Percentiles rank a stretch among this genome's conserved stretches.
Conservation (phyloP, 768 basidiomycete species). For the Xerocomellus chrysenteron region DNA sequence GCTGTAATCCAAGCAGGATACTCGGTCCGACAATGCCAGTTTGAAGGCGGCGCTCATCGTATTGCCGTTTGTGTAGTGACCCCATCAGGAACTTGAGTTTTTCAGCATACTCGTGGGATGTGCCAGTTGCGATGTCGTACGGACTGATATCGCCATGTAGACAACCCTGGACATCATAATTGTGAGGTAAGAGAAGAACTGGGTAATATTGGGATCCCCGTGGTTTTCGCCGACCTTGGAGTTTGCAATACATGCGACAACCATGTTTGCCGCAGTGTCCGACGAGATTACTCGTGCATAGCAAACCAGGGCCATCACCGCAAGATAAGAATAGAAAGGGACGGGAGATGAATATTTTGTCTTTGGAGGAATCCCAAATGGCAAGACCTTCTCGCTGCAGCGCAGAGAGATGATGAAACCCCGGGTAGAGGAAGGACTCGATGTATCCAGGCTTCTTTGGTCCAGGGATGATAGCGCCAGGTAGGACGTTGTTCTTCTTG, state of each 20-base stretch:
- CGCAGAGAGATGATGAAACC: slow-evolving; percentile 15
- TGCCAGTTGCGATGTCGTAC: neutral
- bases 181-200: neutral
- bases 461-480: slow-evolving; percentile 20
- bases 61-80: neutral
- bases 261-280: neutral
- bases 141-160: neutral
- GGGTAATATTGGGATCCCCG: neutral
- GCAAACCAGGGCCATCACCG: neutral
- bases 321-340: neutral
- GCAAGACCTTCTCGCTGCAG: slow-evolving; percentile 20
- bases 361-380: slow-evolving; percentile 18
- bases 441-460: slow-evolving; percentile 35
- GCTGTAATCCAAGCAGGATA: neutral
- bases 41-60: neutral
- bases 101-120: neutral
- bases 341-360: neutral
- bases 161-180: neutral
- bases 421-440: slow-evolving; percentile 24
- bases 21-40: neutral
- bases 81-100: neutral
- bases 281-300: neutral
- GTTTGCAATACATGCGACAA: neutral
- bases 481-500: neutral
- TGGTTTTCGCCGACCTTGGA: neutral